Conservation (phyloP, 257 asterid genomes). For the Scutellaria galericulata region DNA sequence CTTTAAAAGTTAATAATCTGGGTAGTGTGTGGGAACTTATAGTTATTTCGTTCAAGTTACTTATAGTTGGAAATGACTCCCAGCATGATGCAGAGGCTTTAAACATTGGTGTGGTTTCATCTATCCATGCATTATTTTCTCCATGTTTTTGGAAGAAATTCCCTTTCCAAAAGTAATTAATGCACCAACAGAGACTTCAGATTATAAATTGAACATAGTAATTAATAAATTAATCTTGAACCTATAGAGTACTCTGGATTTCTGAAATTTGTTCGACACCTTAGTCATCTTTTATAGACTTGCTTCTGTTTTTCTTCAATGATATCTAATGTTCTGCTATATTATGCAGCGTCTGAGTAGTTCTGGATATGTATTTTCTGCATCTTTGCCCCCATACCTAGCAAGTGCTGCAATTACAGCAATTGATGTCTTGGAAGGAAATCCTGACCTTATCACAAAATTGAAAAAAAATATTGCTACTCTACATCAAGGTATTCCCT, state of each 20-base stretch:
- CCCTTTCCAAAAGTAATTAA: neutral
- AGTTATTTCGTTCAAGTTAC: neutral
- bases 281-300: neutral
- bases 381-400: constrained; percentile 86
- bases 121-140: constrained; percentile 4
- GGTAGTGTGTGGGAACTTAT: neutral
- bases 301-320: constrained; percentile 18
- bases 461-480: constrained; percentile 52
- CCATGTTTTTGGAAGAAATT: neutral
- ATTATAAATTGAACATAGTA: neutral
- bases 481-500: constrained; percentile 52
- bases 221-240: neutral
- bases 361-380: constrained; percentile 86
- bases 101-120: neutral
- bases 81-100: neutral
- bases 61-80: neutral
- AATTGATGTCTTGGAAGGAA: constrained; percentile 64
- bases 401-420: constrained; percentile 87
- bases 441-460: constrained; percentile 60
- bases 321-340: constrained; percentile 21
- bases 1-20: neutral
- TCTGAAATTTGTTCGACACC: neutral
- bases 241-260: neutral
- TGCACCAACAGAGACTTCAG: neutral
- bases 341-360: constrained; percentile 74